Conservation (phyloP, 352 stramenopile genomes). For the Elongisporangium prolatum region DNA sequence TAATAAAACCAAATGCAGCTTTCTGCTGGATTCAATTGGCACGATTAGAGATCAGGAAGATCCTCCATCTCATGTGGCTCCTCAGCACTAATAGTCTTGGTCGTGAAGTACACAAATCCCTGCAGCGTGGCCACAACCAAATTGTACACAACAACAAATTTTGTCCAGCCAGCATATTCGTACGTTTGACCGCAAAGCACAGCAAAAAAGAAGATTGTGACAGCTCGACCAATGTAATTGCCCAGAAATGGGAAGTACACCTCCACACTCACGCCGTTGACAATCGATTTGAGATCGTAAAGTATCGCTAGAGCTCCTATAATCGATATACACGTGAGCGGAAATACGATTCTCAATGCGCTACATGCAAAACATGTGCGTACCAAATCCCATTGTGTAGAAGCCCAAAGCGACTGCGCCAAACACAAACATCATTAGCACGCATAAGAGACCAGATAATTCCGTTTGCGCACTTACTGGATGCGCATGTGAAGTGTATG, state of each 20-base stretch:
- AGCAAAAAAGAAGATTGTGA: conserved; percentile 79
- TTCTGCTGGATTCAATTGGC: too few species aligned
- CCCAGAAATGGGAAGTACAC: conserved; percentile 83
- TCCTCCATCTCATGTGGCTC: conserved; percentile 59
- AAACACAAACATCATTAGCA: conserved; percentile 14
- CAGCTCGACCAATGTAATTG: conserved; percentile 81
- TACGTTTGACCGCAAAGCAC: conserved; percentile 68
- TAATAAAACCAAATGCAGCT: background rate
- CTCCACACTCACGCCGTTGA: conserved; percentile 79
- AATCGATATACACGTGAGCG: background rate
- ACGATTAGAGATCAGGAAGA: conserved; percentile 45
- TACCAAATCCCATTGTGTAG: conserved; percentile 86
- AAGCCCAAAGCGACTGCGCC: conserved; percentile 55
- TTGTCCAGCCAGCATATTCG: conserved; percentile 64
- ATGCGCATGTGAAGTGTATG: conserved; percentile 54
- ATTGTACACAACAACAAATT: conserved; percentile 74
- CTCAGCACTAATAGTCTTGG: conserved; percentile 59
- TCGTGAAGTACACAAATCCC: conserved; percentile 81
- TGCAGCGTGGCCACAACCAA: conserved; percentile 67
- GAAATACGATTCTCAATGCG: background rate
- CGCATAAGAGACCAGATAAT: background rate
- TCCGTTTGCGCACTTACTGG: conserved; percentile 24
- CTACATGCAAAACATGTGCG: background rate
- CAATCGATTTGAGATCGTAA: conserved; percentile 82
- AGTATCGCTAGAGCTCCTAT: conserved; percentile 68